phyloP scores from a whole-genome alignment of 352 stramenopile species.

The Globisporangium heterothallicum region DNA sequence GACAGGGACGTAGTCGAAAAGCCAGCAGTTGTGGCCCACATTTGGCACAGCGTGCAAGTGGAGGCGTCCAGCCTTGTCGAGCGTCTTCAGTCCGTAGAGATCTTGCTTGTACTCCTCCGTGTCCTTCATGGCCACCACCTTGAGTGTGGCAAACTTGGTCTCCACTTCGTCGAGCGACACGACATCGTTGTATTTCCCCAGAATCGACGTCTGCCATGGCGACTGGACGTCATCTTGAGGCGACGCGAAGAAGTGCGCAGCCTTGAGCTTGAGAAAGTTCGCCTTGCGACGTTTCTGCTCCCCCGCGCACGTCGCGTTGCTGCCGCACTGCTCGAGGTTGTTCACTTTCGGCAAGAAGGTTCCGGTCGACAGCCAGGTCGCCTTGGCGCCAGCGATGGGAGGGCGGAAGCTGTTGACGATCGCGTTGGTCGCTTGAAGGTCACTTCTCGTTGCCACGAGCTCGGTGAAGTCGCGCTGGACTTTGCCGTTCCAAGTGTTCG shows the following conservation, averaged over 20 bases:
- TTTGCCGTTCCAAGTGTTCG: slow-evolving; percentile 18
- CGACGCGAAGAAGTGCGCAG: slow-evolving; percentile 43
- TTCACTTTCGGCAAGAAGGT: slow-evolving; percentile 20
- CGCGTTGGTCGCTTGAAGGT: slow-evolving; percentile 18
- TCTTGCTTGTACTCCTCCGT: slow-evolving; percentile 34
- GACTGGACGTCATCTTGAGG: slow-evolving; percentile 23
- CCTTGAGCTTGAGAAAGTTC: slow-evolving; percentile 28
- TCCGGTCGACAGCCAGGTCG: slow-evolving; percentile 16
- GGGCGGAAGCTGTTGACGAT: slow-evolving; percentile 18
- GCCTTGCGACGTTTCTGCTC: slow-evolving; percentile 20
- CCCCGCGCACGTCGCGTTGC: slow-evolving; percentile 13
- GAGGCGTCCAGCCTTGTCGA: slow-evolving; percentile 21
- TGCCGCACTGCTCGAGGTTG: slow-evolving; percentile 21
- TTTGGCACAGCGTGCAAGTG: slow-evolving; percentile 16
- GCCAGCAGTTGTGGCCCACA: slow-evolving; percentile 29
- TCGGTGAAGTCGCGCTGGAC: slow-evolving; percentile 29
- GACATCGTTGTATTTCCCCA: slow-evolving; percentile 37
- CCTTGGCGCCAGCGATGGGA: slow-evolving; percentile 13
- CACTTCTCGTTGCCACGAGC: slow-evolving; percentile 11
- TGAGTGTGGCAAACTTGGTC: slow-evolving; percentile 19
- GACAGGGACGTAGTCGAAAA: not conserved
- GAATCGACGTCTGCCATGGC: slow-evolving; percentile 30
- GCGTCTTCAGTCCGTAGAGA: slow-evolving; percentile 28
- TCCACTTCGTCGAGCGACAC: slow-evolving; percentile 18
- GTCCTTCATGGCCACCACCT: slow-evolving; percentile 24